phyloP scores from a whole-genome alignment of 805 yeast genomes.

The Vanderwaltozyma yarrowii region DNA sequence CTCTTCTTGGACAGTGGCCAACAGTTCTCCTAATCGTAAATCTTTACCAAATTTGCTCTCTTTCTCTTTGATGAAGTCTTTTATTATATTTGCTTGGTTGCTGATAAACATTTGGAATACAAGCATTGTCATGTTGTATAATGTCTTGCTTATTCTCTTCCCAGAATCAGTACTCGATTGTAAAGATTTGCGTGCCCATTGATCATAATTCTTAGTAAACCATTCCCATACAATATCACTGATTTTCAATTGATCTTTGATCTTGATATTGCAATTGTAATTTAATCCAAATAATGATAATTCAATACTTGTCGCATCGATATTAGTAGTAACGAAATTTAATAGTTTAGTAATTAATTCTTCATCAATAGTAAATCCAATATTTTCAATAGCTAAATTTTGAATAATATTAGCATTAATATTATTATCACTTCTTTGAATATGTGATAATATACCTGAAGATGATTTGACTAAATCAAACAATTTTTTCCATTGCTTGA shows the following conservation, averaged over 20 bases:
- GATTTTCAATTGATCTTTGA: constrained; percentile 1
- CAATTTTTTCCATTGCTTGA: constrained; percentile 50
- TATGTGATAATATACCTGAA: constrained; percentile 23
- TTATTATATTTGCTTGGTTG: constrained; percentile 20
- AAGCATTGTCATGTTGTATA: constrained; percentile 30
- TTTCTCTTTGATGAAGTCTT: constrained; percentile 29
- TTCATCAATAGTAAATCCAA: constrained; percentile 39
- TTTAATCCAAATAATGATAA: constrained; percentile 45
- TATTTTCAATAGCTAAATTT: constrained; percentile 43
- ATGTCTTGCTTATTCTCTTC: constrained; percentile 18
- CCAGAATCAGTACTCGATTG: constrained; percentile 17
- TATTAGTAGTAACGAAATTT: constrained; percentile 47
- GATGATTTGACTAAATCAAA: constrained; percentile 38
- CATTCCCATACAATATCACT: constrained; percentile 42
- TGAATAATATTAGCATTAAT: constrained; percentile 33
- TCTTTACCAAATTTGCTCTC: constrained; percentile 23
- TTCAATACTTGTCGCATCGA: constrained; percentile 46
- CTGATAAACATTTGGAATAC: constrained; percentile 27
- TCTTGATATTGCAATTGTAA: constrained; percentile 5
- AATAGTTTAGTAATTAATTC: constrained; percentile 44
- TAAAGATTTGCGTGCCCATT: constrained; percentile 40
- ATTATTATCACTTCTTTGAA: constrained; percentile 4
- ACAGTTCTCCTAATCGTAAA: constrained; percentile 1
- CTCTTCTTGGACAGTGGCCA: too few species aligned
- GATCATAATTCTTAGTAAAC: constrained; percentile 43